phyloP scores from a whole-genome alignment of 2,329 filamentous ascomycete species.

The Chrysoporthe cubensis region DNA sequence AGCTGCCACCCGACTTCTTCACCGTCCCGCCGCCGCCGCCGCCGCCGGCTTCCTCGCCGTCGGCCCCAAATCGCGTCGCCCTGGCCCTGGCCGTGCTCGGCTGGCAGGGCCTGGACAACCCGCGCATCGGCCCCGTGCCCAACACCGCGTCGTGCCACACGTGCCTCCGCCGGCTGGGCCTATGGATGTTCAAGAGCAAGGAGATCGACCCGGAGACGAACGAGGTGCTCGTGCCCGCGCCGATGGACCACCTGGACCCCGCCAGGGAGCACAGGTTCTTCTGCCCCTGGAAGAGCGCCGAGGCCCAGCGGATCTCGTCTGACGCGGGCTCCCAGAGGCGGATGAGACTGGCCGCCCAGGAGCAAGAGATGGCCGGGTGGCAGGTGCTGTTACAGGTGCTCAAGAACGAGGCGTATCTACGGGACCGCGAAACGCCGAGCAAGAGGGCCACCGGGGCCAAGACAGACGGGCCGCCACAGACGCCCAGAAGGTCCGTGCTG shows the following conservation, averaged over 20 bases:
- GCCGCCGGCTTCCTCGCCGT: constrained; percentile 38
- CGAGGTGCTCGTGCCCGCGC: constrained; percentile 58
- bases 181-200: constrained; percentile 92
- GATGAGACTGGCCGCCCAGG: constrained; percentile 36
- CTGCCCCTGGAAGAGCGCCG: constrained; percentile 76
- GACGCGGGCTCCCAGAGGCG: constrained; percentile 32
- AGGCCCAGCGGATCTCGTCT: constrained; percentile 58
- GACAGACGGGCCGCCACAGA: constrained; percentile 13
- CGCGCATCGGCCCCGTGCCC: constrained; percentile 62
- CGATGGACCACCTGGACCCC: constrained; percentile 70
- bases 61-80: constrained; percentile 61
- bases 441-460: constrained; percentile 31
- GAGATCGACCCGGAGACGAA: constrained; percentile 59
- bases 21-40: constrained; percentile 44
- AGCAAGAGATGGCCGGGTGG: constrained; percentile 55
- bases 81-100: constrained; percentile 73
- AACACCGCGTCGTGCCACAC: constrained; percentile 80
- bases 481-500: constrained; percentile 16
- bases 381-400: constrained; percentile 57
- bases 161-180: constrained; percentile 83
- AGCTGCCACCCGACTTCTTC: constrained; percentile 62
- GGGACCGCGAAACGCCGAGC: constrained; percentile 40
- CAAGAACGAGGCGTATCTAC: constrained; percentile 61
- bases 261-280: constrained; percentile 78
- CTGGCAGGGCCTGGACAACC: constrained; percentile 69